Evolutionary conservation across 441 rosid species (phyloP).

Genomic region (Omphalea diandra): DNA sequence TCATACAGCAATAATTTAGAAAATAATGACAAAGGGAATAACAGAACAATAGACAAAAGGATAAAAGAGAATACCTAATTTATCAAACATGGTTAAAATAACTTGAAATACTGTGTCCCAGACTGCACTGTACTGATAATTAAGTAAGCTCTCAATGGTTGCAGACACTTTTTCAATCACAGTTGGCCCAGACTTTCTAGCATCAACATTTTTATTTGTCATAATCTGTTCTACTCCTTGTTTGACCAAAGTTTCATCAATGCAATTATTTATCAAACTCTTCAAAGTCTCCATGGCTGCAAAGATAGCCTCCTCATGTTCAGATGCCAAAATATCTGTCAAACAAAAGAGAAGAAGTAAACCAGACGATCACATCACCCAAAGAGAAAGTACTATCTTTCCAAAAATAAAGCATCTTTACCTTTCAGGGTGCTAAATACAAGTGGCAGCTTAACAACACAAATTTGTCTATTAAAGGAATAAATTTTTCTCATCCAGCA

Average conservation of each 20-base stretch:
- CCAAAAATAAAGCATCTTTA: conserved; percentile 24
- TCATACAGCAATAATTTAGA: neutral
- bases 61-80: conserved; percentile 54
- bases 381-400: neutral
- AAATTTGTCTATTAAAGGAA: conserved; percentile 58
- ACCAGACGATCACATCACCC: conserved; percentile 1
- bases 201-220: conserved; percentile 30
- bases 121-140: conserved; percentile 68
- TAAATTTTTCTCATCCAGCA: conserved; percentile 65
- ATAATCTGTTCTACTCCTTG: conserved; percentile 65
- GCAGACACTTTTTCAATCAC: conserved; percentile 76
- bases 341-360: conserved; percentile 24
- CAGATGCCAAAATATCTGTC: conserved; percentile 78
- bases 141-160: conserved; percentile 72
- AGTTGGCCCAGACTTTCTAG: conserved; percentile 66
- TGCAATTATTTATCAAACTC: conserved; percentile 59
- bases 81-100: conserved; percentile 71
- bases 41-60: neutral
- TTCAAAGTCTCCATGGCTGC: conserved; percentile 81
- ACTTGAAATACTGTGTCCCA: conserved; percentile 89
- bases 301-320: conserved; percentile 88
- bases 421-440: conserved; percentile 84
- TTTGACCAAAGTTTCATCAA: conserved; percentile 76
- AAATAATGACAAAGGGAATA: conserved; percentile 6
- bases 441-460: conserved; percentile 66